A percentile compares a stretch with the other conserved stretches of the same genome.
Conservation (phyloP, 495 filamentous ascomycete genomes). For the Tuber magnatum region DNA sequence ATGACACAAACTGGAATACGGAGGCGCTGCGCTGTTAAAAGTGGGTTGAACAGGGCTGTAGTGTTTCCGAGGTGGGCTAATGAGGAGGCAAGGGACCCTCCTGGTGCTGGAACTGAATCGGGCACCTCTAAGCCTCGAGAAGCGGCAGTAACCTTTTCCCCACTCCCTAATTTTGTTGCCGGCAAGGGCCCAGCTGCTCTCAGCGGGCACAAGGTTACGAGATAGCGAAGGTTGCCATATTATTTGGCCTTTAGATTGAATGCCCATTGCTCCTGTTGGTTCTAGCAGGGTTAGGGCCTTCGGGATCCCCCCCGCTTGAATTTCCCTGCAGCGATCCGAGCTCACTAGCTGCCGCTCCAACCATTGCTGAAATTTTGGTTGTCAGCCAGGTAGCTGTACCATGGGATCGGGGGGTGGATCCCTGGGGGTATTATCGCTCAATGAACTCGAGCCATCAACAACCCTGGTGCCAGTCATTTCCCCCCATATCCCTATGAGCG, state of each 20-base stretch:
- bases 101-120: not conserved
- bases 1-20: not conserved
- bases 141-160: not conserved
- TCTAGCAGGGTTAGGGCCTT: not conserved
- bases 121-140: not conserved
- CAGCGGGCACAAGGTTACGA: not conserved
- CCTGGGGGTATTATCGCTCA: not conserved
- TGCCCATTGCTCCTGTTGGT: not conserved
- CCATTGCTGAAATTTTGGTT: not conserved
- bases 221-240: not conserved
- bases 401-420: not conserved
- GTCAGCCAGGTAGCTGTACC: not conserved
- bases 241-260: not conserved
- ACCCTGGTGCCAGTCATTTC: not conserved
- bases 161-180: not conserved
- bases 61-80: not conserved
- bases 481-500: not conserved
- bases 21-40: not conserved
- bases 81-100: not conserved
- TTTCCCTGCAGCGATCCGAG: not conserved
- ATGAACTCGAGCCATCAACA: not conserved
- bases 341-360: not conserved
- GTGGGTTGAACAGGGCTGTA: not conserved
- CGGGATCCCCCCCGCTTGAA: not conserved
- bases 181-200: not conserved